Conservation (phyloP, 202 grass and related monocot genomes). For the Bolboschoenoplectus hybrid region DNA sequence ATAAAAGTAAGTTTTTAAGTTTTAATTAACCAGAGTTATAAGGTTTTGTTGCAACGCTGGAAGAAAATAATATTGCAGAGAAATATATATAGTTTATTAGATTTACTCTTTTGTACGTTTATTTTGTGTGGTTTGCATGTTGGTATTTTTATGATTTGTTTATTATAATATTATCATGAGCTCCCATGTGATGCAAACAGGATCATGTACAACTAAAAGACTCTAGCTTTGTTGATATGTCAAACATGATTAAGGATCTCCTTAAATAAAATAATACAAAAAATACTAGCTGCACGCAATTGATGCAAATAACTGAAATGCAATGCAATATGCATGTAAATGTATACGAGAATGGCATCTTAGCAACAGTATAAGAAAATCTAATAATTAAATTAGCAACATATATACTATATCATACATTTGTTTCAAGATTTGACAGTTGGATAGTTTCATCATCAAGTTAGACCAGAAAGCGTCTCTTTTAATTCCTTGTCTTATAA, state of each 20-base stretch:
- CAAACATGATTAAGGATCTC: slow-evolving; percentile 36
- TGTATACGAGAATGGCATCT: background rate
- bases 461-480: background rate
- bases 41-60: slow-evolving; percentile 13
- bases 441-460: background rate
- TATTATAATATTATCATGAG: slow-evolving; percentile 34
- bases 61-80: slow-evolving; percentile 1
- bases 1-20: background rate
- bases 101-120: background rate
- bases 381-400: background rate
- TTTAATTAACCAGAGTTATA: too few relatives aligned
- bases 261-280: slow-evolving; percentile 14
- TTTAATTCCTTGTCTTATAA: background rate
- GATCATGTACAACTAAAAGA: slow-evolving; percentile 22
- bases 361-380: background rate
- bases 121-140: slow-evolving; percentile 40
- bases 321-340: slow-evolving; percentile 11
- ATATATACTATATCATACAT: background rate
- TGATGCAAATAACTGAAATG: background rate
- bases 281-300: background rate
- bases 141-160: slow-evolving; percentile 17
- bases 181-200: slow-evolving; percentile 40
- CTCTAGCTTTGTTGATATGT: slow-evolving; percentile 21
- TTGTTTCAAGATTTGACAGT: background rate
- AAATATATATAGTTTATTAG: slow-evolving; percentile 32